Base-by-base conservation (phyloP, 2,329 filamentous ascomycete genomes). In the Trichoderma citrinoviride region DNA sequence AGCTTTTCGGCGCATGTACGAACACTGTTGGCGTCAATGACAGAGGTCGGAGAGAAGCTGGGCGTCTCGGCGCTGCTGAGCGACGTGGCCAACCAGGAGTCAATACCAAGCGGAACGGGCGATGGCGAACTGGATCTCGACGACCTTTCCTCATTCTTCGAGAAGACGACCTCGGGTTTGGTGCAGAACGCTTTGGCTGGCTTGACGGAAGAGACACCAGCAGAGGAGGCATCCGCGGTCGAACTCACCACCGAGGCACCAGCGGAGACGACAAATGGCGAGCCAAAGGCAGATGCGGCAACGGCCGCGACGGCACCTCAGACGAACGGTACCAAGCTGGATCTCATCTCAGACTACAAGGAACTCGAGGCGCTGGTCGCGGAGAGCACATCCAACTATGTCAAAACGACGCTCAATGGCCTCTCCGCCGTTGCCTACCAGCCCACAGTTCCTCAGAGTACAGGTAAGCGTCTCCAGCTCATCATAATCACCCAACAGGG, bases 331-430 rank as follows among this genome's bases (percentile, higher is more conserved):
- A 71, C 71, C 53, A 75, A 76, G 67, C 67, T 73, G 43, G 74
- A 77, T 46, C 61, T 73, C 46, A 73, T 73, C 66, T 78, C 74
- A 7, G 78, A 81, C 64, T 78, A 79, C 57, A 77, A 80, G 66
- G 78, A 80, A 47, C 71, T 81, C 6, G 76, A 79, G 66, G 79
- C 79, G 7, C 70, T 80, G 23, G 78, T 81, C 12, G 78, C 77
- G 0, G 77, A 80, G 67, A 80, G 78, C 67, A 81, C 79, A 0
- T 77, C 77, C 10, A 78, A 80, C 64, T 81, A 81, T 60, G 79
- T 81, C 46, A 77, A 77, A 64, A 81, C 76, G 5, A 81, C 79
- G 3, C 70, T 81, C 7, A 75, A 79, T 66, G 78, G 77, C 25
- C 67, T 81, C 14, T 80, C 79, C 3, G 78, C 79, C 21, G 74